These are phyloP conservation scores for Kwoniella sp. DNA, from an alignment of 768 basidiomycete species.

Conservation along the genomic window DNA sequence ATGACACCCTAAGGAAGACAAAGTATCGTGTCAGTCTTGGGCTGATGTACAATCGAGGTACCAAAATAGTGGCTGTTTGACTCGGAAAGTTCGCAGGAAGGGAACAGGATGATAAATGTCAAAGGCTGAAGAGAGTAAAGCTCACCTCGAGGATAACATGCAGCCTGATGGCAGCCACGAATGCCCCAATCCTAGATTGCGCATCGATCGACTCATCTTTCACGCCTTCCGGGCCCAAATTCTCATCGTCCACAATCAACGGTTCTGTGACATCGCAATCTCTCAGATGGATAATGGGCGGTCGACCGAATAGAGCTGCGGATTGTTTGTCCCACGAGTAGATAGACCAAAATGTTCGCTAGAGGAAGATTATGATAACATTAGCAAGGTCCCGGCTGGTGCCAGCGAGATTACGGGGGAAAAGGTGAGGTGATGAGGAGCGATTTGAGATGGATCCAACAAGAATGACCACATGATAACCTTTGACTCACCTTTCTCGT, in stretches of 20 bases:
- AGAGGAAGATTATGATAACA: no score
- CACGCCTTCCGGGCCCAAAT: slow-evolving; percentile 71
- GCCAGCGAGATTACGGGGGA: no score
- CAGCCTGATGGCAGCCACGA: slow-evolving; percentile 72
- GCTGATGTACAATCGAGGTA: no score
- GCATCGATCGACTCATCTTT: slow-evolving; percentile 68
- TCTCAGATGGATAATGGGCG: slow-evolving; percentile 78
- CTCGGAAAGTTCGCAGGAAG: no score
- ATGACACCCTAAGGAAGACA: slow-evolving; percentile 63
- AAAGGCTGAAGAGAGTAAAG: no score
- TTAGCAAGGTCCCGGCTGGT: no score
- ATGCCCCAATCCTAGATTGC: slow-evolving; percentile 77
- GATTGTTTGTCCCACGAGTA: slow-evolving; percentile 97
- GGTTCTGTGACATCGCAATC: slow-evolving; percentile 93
- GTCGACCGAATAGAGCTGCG: slow-evolving; percentile 71
- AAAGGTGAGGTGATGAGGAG: no score
- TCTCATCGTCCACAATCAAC: slow-evolving; percentile 82
- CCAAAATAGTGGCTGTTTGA: no score
- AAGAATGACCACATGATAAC: not conserved
- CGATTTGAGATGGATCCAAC: no score
- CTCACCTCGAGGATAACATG: slow-evolving; percentile 79
- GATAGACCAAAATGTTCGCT: slow-evolving; percentile 91
- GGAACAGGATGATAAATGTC: no score
- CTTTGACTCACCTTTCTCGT: slow-evolving; percentile 66
- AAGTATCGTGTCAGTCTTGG: slow-evolving; percentile 3